Conservation (phyloP, 345 rosid genomes). For the Populus pruinosa region DNA sequence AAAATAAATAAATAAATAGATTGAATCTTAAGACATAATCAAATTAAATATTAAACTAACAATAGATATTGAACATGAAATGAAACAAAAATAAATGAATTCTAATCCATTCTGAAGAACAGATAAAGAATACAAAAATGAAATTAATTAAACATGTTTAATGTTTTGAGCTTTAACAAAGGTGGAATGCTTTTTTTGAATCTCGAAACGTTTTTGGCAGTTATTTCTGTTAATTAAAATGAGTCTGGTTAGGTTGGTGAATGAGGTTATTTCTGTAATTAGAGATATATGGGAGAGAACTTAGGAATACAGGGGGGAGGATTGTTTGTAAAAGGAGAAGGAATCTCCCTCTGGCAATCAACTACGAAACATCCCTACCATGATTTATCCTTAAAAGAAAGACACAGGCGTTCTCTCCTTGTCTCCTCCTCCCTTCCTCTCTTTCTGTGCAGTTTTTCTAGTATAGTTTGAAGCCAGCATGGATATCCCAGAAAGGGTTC, state of each 20-base stretch:
- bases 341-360: slow-evolving; percentile 25
- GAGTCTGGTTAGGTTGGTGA: neutral
- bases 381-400: neutral
- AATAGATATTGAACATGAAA: too few relatives aligned
- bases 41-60: too few relatives aligned
- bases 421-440: neutral
- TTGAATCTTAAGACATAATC: too few relatives aligned
- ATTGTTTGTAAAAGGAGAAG: slow-evolving; percentile 8
- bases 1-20: too few relatives aligned
- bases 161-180: too few relatives aligned
- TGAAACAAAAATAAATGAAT: too few relatives aligned
- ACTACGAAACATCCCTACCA: neutral
- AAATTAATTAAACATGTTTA: too few relatives aligned
- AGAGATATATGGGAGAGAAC: neutral
- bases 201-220: neutral
- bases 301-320: neutral
- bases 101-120: too few relatives aligned
- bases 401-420: neutral
- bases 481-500: slow-evolving; percentile 48
- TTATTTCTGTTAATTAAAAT: neutral
- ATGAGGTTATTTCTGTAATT: neutral
- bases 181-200: neutral
- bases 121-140: too few relatives aligned
- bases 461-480: slow-evolving; percentile 13
- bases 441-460: neutral